Conservation (phyloP, 371 early-diverging fungal species). For the Circinella umbellata region DNA sequence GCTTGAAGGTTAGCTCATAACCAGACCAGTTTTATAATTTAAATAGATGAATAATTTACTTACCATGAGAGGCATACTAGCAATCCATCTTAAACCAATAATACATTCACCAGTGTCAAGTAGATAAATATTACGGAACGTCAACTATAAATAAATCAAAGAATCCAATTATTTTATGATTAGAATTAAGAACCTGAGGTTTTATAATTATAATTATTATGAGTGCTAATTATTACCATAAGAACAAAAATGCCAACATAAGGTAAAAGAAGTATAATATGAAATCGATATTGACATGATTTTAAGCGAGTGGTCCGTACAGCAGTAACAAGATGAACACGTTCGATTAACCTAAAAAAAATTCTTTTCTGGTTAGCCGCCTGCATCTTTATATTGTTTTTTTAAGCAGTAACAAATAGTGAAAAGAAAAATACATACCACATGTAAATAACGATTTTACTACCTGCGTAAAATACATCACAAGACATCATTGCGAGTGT, state of each 20-base stretch:
- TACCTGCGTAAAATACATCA: slow-evolving; percentile 34
- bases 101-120: slow-evolving; percentile 47
- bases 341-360: slow-evolving; percentile 30
- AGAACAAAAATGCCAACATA: slow-evolving; percentile 51
- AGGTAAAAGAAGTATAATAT: slow-evolving; percentile 37
- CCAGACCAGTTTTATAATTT: background rate
- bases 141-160: slow-evolving; percentile 27
- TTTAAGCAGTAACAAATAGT: background rate
- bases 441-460: slow-evolving; percentile 28
- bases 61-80: slow-evolving; percentile 56
- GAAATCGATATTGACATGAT: slow-evolving; percentile 30
- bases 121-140: slow-evolving; percentile 49
- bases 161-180: too few species aligned
- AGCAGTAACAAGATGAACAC: slow-evolving; percentile 31
- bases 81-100: slow-evolving; percentile 51
- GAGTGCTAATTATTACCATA: slow-evolving; percentile 30
- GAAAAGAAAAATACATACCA: slow-evolving; percentile 18
- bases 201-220: too few species aligned
- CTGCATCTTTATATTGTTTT: too few species aligned
- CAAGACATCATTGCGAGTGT: slow-evolving; percentile 28
- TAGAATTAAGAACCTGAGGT: too few species aligned
- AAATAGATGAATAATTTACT: slow-evolving; percentile 3
- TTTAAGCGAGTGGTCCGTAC: slow-evolving; percentile 23
- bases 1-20: background rate
- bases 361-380: too few species aligned